phyloP scores from a whole-genome alignment of 441 rosid species.

The Populus hybrid region DNA sequence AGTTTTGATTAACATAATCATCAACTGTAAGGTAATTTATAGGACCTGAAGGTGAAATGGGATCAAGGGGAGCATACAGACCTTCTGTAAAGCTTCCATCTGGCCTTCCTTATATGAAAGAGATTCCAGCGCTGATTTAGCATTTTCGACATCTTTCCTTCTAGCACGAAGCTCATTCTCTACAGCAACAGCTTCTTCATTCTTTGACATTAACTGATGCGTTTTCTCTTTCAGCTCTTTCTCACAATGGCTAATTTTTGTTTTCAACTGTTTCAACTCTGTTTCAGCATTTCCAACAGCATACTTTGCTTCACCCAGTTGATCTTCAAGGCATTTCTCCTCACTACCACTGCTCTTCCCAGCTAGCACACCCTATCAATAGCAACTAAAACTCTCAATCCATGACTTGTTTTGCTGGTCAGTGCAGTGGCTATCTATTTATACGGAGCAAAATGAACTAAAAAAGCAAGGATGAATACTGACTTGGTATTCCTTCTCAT shows the following conservation, averaged over 20 bases:
- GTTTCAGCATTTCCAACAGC: constrained; percentile 90
- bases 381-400: constrained; percentile 25
- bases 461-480: constrained; percentile 6
- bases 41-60: neutral
- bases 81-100: constrained; percentile 91
- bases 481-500: constrained; percentile 95
- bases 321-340: constrained; percentile 98
- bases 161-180: constrained; percentile 72
- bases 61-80: constrained; percentile 22
- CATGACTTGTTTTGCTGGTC: constrained; percentile 8
- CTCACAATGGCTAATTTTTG: constrained; percentile 77
- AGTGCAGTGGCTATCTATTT: constrained; percentile 7
- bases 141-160: constrained; percentile 62
- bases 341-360: constrained; percentile 94
- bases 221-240: constrained; percentile 86
- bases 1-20: constrained; percentile 14
- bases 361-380: constrained; percentile 79
- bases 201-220: constrained; percentile 65
- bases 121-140: constrained; percentile 53
- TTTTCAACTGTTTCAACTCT: constrained; percentile 79
- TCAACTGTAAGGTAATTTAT: constrained; percentile 17
- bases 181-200: constrained; percentile 70
- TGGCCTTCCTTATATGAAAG: constrained; percentile 72
- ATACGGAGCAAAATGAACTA: neutral
- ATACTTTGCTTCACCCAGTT: constrained; percentile 84